Conservation (phyloP, 176 grass and related monocot species). For the Aegilops longissima region DNA sequence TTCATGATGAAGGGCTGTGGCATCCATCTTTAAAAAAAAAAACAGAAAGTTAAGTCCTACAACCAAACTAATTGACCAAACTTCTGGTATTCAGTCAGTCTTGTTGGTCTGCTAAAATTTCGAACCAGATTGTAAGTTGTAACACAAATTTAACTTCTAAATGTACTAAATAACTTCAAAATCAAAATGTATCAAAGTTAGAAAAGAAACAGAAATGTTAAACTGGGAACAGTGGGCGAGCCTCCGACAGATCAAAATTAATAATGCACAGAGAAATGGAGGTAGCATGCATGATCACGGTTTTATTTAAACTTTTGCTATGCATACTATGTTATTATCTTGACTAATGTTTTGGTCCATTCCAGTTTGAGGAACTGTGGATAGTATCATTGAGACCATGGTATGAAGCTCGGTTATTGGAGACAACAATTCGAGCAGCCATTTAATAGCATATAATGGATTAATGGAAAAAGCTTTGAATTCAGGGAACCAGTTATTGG, state of each 20-base stretch:
- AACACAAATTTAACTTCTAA: not conserved
- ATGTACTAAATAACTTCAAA: not conserved
- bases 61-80: not conserved
- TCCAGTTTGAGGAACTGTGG: not conserved
- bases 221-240: too few relatives aligned
- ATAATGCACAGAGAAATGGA: not conserved
- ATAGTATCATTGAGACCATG: not conserved
- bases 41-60: not conserved
- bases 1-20: conserved; percentile 77
- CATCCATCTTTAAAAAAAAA: conserved; percentile 57
- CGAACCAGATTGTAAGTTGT: not conserved
- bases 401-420: not conserved
- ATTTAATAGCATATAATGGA: not conserved
- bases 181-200: not conserved
- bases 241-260: not conserved
- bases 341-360: not conserved
- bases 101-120: not conserved
- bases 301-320: not conserved
- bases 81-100: not conserved
- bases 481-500: too few relatives aligned
- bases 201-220: not conserved
- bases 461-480: too few relatives aligned
- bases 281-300: not conserved
- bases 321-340: not conserved
- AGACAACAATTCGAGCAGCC: too few relatives aligned